A percentile compares a stretch with the other conserved stretches of the same genome.
phyloP scores from a whole-genome alignment of 2,329 filamentous ascomycete species.

The Talaromyces albobiverticillius region DNA sequence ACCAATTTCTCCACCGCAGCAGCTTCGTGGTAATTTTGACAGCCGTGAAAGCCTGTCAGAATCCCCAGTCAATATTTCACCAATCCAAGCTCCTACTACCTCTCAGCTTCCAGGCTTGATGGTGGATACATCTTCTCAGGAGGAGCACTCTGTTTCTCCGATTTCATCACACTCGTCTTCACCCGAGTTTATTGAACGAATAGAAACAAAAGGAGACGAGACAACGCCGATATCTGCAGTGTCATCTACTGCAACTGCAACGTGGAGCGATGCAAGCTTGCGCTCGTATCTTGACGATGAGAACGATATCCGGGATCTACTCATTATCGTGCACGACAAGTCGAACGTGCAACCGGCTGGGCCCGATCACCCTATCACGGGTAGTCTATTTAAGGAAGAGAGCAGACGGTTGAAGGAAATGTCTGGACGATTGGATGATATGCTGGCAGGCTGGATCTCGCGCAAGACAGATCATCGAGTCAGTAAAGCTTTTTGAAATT shows the following conservation, averaged over 20 bases:
- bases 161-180: slow-evolving; percentile 59
- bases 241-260: slow-evolving; percentile 54
- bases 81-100: slow-evolving; percentile 42
- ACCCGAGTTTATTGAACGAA: slow-evolving; percentile 25
- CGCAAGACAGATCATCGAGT: slow-evolving; percentile 34
- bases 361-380: slow-evolving; percentile 80
- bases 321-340: slow-evolving; percentile 91
- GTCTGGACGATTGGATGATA: slow-evolving; percentile 81
- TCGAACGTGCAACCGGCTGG: slow-evolving; percentile 74
- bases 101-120: slow-evolving; percentile 62
- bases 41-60: slow-evolving; percentile 50
- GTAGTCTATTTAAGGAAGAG: slow-evolving; percentile 79
- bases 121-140: slow-evolving; percentile 68
- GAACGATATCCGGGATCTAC: slow-evolving; percentile 81
- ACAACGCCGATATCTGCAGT: slow-evolving; percentile 53
- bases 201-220: slow-evolving; percentile 31
- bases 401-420: slow-evolving; percentile 83
- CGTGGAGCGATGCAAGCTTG: slow-evolving; percentile 82
- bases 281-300: slow-evolving; percentile 89
- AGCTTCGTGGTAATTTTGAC: slow-evolving; percentile 3
- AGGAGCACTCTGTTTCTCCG: slow-evolving; percentile 58
- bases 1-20: neutral
- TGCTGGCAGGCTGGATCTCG: slow-evolving; percentile 76
- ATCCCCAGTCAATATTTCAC: slow-evolving; percentile 66
- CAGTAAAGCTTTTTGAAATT: slow-evolving; percentile 19